phyloP scores from a whole-genome alignment of 1,284 basidiomycete genomes.

The Tremellales sp. region DNA sequence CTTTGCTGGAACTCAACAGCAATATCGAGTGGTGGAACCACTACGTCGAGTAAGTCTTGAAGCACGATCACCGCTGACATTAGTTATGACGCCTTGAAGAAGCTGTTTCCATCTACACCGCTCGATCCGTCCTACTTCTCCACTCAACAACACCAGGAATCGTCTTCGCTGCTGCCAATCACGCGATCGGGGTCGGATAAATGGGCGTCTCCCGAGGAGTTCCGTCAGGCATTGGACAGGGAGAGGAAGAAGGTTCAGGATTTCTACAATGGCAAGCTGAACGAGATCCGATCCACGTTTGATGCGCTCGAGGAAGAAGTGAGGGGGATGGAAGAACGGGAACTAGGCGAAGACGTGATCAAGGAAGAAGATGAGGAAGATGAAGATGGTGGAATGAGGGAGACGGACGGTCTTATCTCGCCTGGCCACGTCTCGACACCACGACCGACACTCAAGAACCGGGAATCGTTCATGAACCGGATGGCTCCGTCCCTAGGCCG shows the following conservation, averaged over 20 bases:
- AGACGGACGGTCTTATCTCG: constrained; percentile 20
- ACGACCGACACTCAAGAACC: constrained; percentile 3
- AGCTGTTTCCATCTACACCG: constrained; percentile 53
- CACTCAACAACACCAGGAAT: constrained; percentile 65
- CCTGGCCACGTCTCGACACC: constrained; percentile 7
- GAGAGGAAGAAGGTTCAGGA: constrained; percentile 76
- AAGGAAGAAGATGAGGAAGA: constrained; percentile 57
- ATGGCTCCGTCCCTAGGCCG: constrained; percentile 10
- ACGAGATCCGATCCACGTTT: constrained; percentile 64
- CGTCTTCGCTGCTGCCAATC: constrained; percentile 42
- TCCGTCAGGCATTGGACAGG: constrained; percentile 70
- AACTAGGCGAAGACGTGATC: constrained; percentile 52
- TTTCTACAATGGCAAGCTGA: constrained; percentile 77
- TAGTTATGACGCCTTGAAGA: constrained; percentile 82
- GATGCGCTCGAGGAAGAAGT: constrained; percentile 65
- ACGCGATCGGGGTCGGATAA: constrained; percentile 44
- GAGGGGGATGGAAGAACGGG: constrained; percentile 61
- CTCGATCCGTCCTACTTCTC: constrained; percentile 43
- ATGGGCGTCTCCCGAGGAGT: constrained; percentile 55
- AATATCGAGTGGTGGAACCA: constrained; percentile 93
- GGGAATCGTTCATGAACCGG: constrained; percentile 15
- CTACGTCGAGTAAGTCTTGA: constrained; percentile 60
- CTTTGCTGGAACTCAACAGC: constrained; percentile 85
- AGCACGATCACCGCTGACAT: neutral
- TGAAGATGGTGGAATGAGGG: constrained; percentile 49